These are phyloP conservation scores for Wickerhamiella galacta DNA, from an alignment of 805 yeast genomes.

Conservation along the genomic window DNA sequence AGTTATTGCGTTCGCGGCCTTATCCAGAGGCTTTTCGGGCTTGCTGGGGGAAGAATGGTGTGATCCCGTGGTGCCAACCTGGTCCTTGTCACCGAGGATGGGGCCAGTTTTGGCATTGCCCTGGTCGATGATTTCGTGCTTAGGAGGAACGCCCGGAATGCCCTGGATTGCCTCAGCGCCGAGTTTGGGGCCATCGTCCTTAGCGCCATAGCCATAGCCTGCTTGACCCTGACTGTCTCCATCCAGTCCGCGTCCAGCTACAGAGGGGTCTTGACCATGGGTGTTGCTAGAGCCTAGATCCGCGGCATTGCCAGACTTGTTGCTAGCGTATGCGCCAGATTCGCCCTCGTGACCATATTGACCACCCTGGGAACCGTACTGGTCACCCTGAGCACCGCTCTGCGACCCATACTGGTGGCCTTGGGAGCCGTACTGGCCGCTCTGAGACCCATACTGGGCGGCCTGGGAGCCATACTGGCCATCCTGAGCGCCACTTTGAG, in stretches of 20 bases:
- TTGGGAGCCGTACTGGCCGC: not conserved
- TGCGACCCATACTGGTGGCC: not conserved
- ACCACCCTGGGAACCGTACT: not conserved
- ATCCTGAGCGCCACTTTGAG: too few species aligned
- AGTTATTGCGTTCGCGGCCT: not conserved
- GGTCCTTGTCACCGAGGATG: slow-evolving; percentile 4
- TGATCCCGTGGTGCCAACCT: too few species aligned
- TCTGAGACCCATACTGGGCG: not conserved
- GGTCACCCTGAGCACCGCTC: not conserved
- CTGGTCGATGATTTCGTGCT: slow-evolving; percentile 13
- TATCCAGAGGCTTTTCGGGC: not conserved
- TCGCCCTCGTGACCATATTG: not conserved
- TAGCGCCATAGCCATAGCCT: not conserved
- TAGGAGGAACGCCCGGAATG: slow-evolving; percentile 15
- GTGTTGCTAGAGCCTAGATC: not conserved
- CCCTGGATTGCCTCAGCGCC: slow-evolving; percentile 14
- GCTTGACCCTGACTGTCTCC: not conserved
- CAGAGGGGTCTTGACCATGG: too few species aligned
- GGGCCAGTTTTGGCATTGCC: slow-evolving; percentile 16
- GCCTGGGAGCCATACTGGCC: too few species aligned
- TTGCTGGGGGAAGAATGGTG: too few species aligned
- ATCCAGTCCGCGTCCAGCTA: too few species aligned
- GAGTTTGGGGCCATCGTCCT: slow-evolving; percentile 3
- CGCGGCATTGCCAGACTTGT: not conserved
- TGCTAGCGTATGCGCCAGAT: not conserved